Evolutionary conservation across 1,284 basidiomycete species (phyloP).

Genomic region (Cryptococcus sp.): DNA sequence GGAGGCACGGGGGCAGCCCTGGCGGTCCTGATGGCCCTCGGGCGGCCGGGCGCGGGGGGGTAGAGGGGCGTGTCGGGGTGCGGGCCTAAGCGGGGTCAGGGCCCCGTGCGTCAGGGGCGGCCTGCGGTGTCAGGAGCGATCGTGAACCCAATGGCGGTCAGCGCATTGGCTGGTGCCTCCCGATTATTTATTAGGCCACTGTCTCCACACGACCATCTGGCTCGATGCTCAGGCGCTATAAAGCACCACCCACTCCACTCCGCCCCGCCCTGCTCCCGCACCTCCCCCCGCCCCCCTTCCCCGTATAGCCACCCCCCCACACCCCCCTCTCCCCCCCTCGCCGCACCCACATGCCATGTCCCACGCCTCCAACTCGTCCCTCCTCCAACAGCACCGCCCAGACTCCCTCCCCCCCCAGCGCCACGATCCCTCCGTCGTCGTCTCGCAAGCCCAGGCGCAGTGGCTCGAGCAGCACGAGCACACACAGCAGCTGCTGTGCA

Average conservation of each 20-base stretch:
- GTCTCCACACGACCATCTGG: too few relatives aligned
- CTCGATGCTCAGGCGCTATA: too few relatives aligned
- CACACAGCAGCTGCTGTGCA: slow-evolving; percentile 14
- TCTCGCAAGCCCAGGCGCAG: slow-evolving; percentile 8
- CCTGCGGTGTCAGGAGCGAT: too few relatives aligned
- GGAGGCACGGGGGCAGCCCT: background rate
- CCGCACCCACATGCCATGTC: slow-evolving; percentile 8
- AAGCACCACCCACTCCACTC: too few relatives aligned
- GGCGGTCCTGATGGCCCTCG: too few relatives aligned
- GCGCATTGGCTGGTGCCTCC: too few relatives aligned
- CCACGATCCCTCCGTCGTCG: slow-evolving; percentile 1
- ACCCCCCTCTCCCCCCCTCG: background rate
- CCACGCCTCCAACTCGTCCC: slow-evolving; percentile 33
- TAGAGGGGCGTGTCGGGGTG: too few relatives aligned
- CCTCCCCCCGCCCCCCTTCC: background rate
- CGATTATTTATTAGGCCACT: too few relatives aligned
- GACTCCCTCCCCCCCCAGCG: slow-evolving; percentile 22
- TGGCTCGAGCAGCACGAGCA: slow-evolving; percentile 23
- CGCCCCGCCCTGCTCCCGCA: background rate
- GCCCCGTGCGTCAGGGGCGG: too few relatives aligned
- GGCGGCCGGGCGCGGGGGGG: too few relatives aligned
- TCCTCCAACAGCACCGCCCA: slow-evolving; percentile 40
- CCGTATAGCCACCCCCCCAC: background rate
- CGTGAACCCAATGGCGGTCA: too few relatives aligned
- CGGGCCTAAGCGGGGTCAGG: too few relatives aligned